Conservation (phyloP, 106 monocot species). For the Dendrobium nobile region DNA sequence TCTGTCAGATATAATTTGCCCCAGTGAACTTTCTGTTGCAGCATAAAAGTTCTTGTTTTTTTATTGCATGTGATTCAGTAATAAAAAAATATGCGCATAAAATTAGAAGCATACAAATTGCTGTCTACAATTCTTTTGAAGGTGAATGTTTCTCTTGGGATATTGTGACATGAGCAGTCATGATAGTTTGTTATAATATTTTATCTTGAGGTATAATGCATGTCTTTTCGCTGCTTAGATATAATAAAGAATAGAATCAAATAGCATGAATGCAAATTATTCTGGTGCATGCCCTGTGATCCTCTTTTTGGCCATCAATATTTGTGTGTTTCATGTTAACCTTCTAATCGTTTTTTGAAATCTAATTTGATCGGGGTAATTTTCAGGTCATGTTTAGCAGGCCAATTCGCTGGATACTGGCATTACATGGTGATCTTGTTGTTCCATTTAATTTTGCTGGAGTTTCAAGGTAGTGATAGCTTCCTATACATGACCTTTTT, state of each 20-base stretch:
- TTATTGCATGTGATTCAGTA: no score
- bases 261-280: not conserved
- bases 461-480: conserved; percentile 54
- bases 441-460: conserved; percentile 86
- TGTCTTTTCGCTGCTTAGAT: not conserved
- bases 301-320: not conserved
- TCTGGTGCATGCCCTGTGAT: not conserved
- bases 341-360: not conserved
- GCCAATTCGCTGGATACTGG: conserved; percentile 93
- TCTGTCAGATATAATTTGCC: not conserved
- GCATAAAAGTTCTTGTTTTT: not conserved
- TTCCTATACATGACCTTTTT: not conserved
- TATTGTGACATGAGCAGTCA: not conserved
- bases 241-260: not conserved
- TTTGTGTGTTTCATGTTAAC: not conserved
- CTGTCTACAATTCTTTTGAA: no score
- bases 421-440: conserved; percentile 64
- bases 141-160: not conserved
- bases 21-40: not conserved
- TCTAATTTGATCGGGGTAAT: not conserved
- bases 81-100: no score
- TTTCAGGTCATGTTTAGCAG: conserved; percentile 78
- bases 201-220: not conserved
- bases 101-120: no score
- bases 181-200: no score